Base-by-base conservation (phyloP, 1,139 yeast species). In the Petasospora fabianii region DNA sequence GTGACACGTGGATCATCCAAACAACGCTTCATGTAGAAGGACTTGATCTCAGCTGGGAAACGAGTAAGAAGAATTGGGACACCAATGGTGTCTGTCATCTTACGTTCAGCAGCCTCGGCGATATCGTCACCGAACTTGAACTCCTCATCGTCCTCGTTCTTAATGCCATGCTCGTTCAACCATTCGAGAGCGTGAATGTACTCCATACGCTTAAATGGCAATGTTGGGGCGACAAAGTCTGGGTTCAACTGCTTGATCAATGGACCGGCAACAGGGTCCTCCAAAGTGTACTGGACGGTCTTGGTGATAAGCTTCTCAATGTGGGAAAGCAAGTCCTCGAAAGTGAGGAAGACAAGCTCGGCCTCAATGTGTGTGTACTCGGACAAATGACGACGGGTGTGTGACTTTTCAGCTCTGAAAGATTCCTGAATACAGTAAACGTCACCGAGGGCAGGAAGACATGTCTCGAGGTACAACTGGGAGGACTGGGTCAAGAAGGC, bases 91-190 rank as follows among this genome's bases (percentile, higher is more conserved):
- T 92, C 99, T 29, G 96, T 88, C 98, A 92, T 92, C 67, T 83
- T 86, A 64, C 99, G 85, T 74, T 92, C 99, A 44, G 97, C 97
- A 41, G 98, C 98, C 70, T 92, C 99, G 46, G 98, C 97, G 49
- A 92, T 94, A 64, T 92, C 99, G 61, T 94, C 99, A 64, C 99
- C 99, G 56, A 94, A 94, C 66, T 82, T 78, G 80, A 90, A 92
- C 54, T 71, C 69, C 64, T 87, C 84, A 48, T 94, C 97, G 13
- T 92, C 97, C 70, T 92, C 97, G 75, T 90, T 92, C 58, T 81
- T 81, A 58, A 94, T 79, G 43, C 83, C 90, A 65, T 92, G 88
- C 66, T 90, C 97, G 75, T 88, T 87, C 67, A 92, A 82, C 97
- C 98, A 92, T 34, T 82, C 88, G 55, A 92, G 74, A 22, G 98